Evolutionary conservation across 176 grass and related monocot genomes (phyloP), one percentile per base, ranked within the genome.

Genomic region (Aegilops umbellulata): DNA sequence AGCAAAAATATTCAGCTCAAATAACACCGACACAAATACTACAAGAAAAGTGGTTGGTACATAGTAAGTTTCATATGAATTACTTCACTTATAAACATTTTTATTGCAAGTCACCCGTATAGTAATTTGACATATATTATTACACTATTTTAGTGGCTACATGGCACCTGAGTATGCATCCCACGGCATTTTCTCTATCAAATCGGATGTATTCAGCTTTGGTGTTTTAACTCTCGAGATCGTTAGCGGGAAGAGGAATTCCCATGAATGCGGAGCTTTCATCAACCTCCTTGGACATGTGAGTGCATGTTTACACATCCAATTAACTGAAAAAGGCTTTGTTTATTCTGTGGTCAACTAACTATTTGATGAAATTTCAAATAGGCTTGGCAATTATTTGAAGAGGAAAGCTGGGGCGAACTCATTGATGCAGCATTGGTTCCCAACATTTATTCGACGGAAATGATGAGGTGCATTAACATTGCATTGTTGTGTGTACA

Each of bases 1-100:
- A 69, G 87, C 83, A 86, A 88, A 88, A 89, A 88, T 89, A 79
- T 92, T 86, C 66, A 74, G 80, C 38, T 65, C 80, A 58, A 87
- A 84, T 39, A 86, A 60, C 74, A 86, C 12, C 2, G 90, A 89
- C 74, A 79, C 20, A 38, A 83, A 53, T 76, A 76, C 17, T 31
- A 76, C 73, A 3, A 53, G 73, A 76, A 76, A 76, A 17, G 73
- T 76, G 46, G 73, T 76, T 76, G 73, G 73, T 22, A 76, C 73
- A 76, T 76, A 76, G 73, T 76, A 76, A 76, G 73, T 76, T 30
- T 55, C 46, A 27, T 76, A 10, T 55, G 15, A 53, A 31, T 12
- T 20, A 31, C 46, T 55, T 26, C 73, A 22, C 6, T 53, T 55
- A 30, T 31, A 16, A 51, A 20, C 25, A 31, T 53, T 31, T 4